Base-by-base conservation (phyloP, 768 basidiomycete genomes). In the Suillus americanus region DNA sequence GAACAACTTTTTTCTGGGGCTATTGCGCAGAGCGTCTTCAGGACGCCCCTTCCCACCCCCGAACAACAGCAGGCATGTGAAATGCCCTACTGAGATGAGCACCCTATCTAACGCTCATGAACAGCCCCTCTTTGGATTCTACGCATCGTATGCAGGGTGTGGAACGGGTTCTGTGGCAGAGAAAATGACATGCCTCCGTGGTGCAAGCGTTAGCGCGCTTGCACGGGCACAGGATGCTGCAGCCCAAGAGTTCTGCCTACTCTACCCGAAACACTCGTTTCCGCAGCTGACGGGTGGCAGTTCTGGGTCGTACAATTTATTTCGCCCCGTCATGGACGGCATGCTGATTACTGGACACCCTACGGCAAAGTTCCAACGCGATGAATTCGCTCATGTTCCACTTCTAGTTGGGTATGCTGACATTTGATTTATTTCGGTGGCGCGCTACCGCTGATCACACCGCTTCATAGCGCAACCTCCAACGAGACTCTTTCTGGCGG, bases 1-100 rank as follows among this genome's bases (percentile, higher is more conserved):
- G 71, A 78, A 56, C 64, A 71, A 20, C 70, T 88, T 14, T 89
- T 89, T 73, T 75, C 77, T 12, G 78, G 77, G 8, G 88, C 84
- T 10, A 89, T 90, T 67, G 85, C 83, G 1, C 89, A 90, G 73
- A 89, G 87, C 68, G 82, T 88, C 25, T 86, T 79, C 66, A 76
- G 88, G 23, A 76, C 80, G 0, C 83, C 86, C 5, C 61, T 89
- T 50, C 81, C 86, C 0, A 75, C 77, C 0, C 82, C 84, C 0
- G 82, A 84, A 62, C 79, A 88, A 69, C 83, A 85, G 65, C 71
- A 78, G 77, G 87, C 88, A 59, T n/a, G 74, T 67, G 45, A 37
- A 60, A 18, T 30, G 35, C 53, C 51, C 41, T 54, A 41, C 60
- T 54, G 43, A 48, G 12, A 25, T 53, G 33, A 23, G 43, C 25